Conservation (phyloP, 257 asterid genomes). For the Craterostigma plantagineum region DNA sequence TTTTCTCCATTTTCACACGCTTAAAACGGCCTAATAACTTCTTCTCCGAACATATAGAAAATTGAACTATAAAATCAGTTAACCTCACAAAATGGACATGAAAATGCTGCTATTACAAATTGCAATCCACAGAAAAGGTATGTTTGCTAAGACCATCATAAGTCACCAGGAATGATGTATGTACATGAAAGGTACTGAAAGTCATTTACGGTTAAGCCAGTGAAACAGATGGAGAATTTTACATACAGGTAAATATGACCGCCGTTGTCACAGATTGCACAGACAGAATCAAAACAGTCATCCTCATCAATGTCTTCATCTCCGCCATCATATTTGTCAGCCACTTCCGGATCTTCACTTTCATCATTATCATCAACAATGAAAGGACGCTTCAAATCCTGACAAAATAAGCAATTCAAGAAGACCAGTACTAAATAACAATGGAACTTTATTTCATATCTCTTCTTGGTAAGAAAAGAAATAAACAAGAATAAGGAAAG, state of each 20-base stretch:
- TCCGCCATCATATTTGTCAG: not conserved
- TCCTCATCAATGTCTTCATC: slow-evolving; percentile 18
- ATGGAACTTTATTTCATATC: not conserved
- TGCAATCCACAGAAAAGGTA: no score
- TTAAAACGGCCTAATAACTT: no score
- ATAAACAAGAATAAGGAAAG: not conserved
- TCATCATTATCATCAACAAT: slow-evolving; percentile 33
- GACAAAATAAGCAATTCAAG: slow-evolving; percentile 11
- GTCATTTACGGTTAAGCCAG: not conserved
- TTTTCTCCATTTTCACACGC: no score
- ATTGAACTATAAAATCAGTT: no score
- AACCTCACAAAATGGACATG: no score
- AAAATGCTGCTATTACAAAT: no score
- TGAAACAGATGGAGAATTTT: not conserved
- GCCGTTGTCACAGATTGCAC: slow-evolving; percentile 73
- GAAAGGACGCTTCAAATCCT: slow-evolving; percentile 39
- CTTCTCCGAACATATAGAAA: no score
- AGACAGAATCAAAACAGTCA: slow-evolving; percentile 42
- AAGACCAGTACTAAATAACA: slow-evolving; percentile 5
- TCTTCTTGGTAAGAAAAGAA: slow-evolving; percentile 3
- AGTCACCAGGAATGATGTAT: no score
- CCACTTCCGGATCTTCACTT: slow-evolving; percentile 13
- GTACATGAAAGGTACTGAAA: no score
- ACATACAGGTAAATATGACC: slow-evolving; percentile 39
- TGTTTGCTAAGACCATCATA: no score